Conservation (phyloP, 1,139 yeast species). For the Lodderomyces margitis region DNA sequence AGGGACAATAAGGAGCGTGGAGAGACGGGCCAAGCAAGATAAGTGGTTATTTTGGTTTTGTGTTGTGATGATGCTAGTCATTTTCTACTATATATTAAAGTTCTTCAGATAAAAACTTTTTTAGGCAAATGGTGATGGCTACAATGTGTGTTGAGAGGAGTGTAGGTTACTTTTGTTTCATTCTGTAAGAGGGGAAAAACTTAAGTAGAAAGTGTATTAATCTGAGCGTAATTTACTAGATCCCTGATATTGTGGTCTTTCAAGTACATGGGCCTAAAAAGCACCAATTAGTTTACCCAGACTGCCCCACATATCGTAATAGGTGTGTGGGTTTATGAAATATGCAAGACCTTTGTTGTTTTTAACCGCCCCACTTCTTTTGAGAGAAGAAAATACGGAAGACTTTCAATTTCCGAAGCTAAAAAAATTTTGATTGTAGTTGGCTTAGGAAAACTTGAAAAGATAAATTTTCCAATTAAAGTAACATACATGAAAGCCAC, state of each 20-base stretch:
- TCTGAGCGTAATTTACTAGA: not conserved
- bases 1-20: slow-evolving; percentile 79
- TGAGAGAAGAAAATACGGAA: not conserved
- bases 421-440: not conserved
- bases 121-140: not conserved
- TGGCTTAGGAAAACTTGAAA: not conserved
- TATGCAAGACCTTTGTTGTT: not conserved
- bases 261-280: not conserved
- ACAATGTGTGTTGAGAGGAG: not conserved
- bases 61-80: slow-evolving; percentile 56
- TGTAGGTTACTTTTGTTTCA: no score
- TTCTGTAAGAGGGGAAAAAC: not conserved
- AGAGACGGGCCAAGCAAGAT: slow-evolving; percentile 84
- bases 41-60: slow-evolving; percentile 86
- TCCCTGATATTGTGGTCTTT: not conserved
- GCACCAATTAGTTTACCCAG: not conserved
- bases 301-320: slow-evolving; percentile 1
- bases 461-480: not conserved
- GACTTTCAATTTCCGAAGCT: not conserved
- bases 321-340: not conserved
- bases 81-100: slow-evolving; percentile 68
- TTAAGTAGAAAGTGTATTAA: not conserved
- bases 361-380: not conserved
- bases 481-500: not conserved
- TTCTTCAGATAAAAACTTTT: slow-evolving; percentile 51